Base-by-base conservation (phyloP, 352 stramenopile species). In the Globisporangium emineosum region DNA sequence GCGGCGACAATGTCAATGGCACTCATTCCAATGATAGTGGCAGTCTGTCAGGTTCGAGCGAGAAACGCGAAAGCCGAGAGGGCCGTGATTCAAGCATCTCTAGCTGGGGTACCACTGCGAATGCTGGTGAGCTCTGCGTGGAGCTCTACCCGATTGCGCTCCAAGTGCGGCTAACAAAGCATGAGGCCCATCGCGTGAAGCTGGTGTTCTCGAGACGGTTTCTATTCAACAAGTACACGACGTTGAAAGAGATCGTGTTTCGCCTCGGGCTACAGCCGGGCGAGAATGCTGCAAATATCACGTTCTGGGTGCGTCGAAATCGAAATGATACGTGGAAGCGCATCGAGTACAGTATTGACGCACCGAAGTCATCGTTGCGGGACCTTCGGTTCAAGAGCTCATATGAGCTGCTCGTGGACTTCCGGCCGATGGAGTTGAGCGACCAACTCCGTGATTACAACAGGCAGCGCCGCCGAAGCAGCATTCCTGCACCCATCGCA, bases 341-440 rank as follows among this genome's bases (percentile, higher is more conserved):
- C 1, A 72, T 93, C 29, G 78, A 90, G 57, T 80, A 70, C 49
- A 89, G 67, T 43, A 62, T 87, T 0, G 76, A 88, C 51, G 70
- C 67, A 7, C 70, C 72, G 1, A 58, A 64, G 13, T 71, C 69
- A n/a, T 81, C 78, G 12, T 63, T 90, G 1, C 60, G 75, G 0
- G 64, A 74, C 5, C 61, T 89, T 8, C 63, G 75, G 5, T 71
- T 92, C 40, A 70, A 75, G 32, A 86, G 72, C 51, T 64, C 74
- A 0, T 68, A 84, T 55, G 83, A 93, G 43, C 49, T 93, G 40
- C 75, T 93, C 19, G 74, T 93, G 32, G 81, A 93, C 65, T 90
- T 91, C 30, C 79, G 79, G 45, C 69, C 78, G 15, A 58, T 78
- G 32, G 60, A 73, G 15, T 72, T 57, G 67, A 77, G 29, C 13